Evolutionary conservation across 805 yeast genomes (phyloP).

Genomic region (Pichia rugopelliculosa): DNA sequence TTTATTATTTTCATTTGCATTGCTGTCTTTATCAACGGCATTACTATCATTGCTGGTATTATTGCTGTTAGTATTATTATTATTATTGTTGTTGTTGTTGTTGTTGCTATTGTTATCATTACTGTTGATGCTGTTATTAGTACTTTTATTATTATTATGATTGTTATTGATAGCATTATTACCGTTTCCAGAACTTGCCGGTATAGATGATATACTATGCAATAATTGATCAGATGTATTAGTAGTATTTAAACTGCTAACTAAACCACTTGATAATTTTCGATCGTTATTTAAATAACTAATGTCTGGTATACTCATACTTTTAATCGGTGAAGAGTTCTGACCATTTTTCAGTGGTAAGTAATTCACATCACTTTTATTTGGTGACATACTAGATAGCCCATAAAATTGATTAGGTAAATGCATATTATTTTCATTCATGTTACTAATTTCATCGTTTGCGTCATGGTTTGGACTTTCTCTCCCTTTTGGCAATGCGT

Average conservation of each 20-base stretch:
- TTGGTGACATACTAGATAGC: not conserved
- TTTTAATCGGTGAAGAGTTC: constrained; percentile 13
- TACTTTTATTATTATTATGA: not conserved
- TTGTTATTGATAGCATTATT: not conserved
- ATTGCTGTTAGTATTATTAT: not conserved
- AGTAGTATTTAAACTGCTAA: constrained; percentile 16
- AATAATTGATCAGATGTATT: constrained; percentile 10
- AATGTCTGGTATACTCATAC: constrained; percentile 15
- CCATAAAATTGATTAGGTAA: not conserved
- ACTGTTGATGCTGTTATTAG: not conserved
- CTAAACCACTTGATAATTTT: constrained; percentile 9
- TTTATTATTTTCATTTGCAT: not conserved
- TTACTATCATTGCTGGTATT: not conserved
- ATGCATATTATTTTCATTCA: not conserved
- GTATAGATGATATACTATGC: not conserved
- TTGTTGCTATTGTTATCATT: not conserved
- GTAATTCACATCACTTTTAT: constrained; percentile 19
- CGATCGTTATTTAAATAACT: constrained; percentile 6
- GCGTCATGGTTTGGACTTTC: constrained; percentile 9
- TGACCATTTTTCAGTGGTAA: constrained; percentile 13
- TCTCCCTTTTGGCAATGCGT: constrained; percentile 41
- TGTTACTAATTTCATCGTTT: not conserved
- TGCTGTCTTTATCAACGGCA: too few species aligned
- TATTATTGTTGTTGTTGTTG: not conserved
- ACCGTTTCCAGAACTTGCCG: not conserved